Evolutionary conservation across 208 protist genomes (phyloP), one percentile per base, ranked within the genome.

Genomic region (Tritrichomonas musculus): DNA sequence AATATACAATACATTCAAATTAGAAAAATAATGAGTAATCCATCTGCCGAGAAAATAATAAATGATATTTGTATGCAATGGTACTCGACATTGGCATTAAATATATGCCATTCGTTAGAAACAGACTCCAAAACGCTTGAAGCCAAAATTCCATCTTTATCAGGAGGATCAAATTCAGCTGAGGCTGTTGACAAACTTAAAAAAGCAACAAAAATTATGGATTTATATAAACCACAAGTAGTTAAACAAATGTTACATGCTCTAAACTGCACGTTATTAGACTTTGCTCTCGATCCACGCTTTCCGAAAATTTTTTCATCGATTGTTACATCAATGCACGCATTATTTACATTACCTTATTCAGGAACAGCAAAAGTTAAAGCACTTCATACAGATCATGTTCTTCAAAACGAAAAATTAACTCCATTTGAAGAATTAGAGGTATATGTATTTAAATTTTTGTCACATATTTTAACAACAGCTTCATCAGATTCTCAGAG

Each of bases 351-450:
- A 69, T n/a, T 69, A 8, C 64, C 64, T 69, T 69, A 33, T 69
- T 33, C 64, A 13, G 64, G 22, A 8, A 17, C 11, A 8, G 47
- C 4, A 20, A 88, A 88, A 50, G 17, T 27, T 33, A 88, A 88
- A 88, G 47, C 77, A 57, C 77, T 88, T 57, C 77, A 88, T 47
- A 88, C 77, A 33, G 47, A 88, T 60, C 25, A 53, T 57, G 44
- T 88, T 39, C 5, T 57, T 3, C 53, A 53, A 27, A 49, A 53
- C 0, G 47, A 88, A 39, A 36, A 30, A 11, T 39, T 88, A 33
- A 57, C 77, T 30, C 1, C 33, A 11, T 57, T 88, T 57, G 77
- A 88, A 36, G 33, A 88, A 30, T 39, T 88, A 2, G n/a, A 57
- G 39, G 53, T 41, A 27, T 20, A 5, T 33, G 77, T 88, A 39